A percentile compares a stretch with the other conserved stretches of the same genome.
phyloP scores from a whole-genome alignment of 2,329 filamentous ascomycete species.

The Monosporascus sp. region DNA sequence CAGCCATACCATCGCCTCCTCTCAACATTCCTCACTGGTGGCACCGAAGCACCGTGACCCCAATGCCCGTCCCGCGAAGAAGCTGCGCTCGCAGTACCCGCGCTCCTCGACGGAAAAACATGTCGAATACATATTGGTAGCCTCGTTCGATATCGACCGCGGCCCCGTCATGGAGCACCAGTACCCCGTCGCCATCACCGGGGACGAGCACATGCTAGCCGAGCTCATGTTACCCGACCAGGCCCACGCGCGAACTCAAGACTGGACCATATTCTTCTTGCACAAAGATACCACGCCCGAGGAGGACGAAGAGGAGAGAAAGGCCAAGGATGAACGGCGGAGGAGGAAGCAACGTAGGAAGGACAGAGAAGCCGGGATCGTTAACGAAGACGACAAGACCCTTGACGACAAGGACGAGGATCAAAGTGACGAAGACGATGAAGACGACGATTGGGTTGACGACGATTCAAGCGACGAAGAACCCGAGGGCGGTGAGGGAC shows the following conservation, averaged over 20 bases:
- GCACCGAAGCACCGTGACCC: constrained; percentile 46
- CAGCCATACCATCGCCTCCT: constrained; percentile 47
- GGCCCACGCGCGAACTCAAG: constrained; percentile 87
- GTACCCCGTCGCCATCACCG: constrained; percentile 89
- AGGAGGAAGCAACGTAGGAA: constrained; percentile 47
- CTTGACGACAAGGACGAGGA: constrained; percentile 39
- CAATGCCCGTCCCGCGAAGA: constrained; percentile 47
- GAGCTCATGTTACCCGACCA: constrained; percentile 98
- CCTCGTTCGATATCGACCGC: constrained; percentile 93
- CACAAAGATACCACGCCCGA: constrained; percentile 89
- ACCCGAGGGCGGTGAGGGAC: constrained; percentile 70
- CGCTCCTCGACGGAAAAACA: constrained; percentile 76
- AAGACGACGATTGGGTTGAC: constrained; percentile 35
- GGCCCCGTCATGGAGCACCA: constrained; percentile 98
- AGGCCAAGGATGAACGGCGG: constrained; percentile 49
- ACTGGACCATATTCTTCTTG: constrained; percentile 99
- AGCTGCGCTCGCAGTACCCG: constrained; percentile 70
- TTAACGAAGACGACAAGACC: constrained; percentile 39
- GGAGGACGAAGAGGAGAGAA: constrained; percentile 70
- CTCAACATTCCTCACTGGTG: constrained; percentile 58
- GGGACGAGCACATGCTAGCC: constrained; percentile 95
- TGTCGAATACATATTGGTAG: constrained; percentile 97
- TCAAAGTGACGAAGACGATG: constrained; percentile 44
- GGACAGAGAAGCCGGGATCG: constrained; percentile 45
- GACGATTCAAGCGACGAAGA: constrained; percentile 56